Evolutionary conservation across 495 filamentous ascomycete species (phyloP), one percentile per base, ranked within the genome.

Genomic region (Alectoria sarmentosa): DNA sequence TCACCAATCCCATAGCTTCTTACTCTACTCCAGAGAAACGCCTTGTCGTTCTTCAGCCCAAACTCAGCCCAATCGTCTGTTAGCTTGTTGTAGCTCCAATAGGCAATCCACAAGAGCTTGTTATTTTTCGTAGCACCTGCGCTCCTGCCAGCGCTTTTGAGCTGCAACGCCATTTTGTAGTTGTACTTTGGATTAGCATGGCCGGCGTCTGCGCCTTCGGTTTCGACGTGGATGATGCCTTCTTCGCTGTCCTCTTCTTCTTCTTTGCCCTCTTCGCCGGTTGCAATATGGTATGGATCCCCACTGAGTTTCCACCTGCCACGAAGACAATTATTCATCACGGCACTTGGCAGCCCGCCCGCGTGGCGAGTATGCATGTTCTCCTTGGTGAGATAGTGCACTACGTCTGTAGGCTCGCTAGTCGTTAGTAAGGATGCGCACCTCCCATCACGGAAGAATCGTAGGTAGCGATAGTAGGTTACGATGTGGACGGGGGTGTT

Each of bases 391-490:
- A 92, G 78, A 65, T 89, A 77, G 57, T 88, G 88, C 1, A 96
- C 91, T 17, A 98, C 89, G 36, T 96, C 91, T 34, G 83, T 76
- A 0, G 94, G 94, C 74, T 96, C 90, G 36, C 83, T 77, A 1
- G 90, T 94, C 1, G 88, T 88, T 9, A 91, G 79, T 13, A 98
- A 78, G 49, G 84, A 89, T 37, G 97, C 83, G 58, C 82, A 85
- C 1, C 88, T 86, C 32, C 94, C 94, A 75, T 97, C 89, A 28
- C 91, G 88, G 78, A 95, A 96, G 76, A 98, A 94, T 17, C 94
- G 88, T 0, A 98, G 80, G 73, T 98, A 98, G 44, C 94, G 90
- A 78, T 94, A 98, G 76, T 98, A 98, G 0, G 94, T 98, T 42
- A 98, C 92, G 60, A 97, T 96, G 71, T 93, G 92, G 26, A 98